Evolutionary conservation across 2,329 filamentous ascomycete species (phyloP).

Genomic region (Cryphonectria nitschkei): DNA sequence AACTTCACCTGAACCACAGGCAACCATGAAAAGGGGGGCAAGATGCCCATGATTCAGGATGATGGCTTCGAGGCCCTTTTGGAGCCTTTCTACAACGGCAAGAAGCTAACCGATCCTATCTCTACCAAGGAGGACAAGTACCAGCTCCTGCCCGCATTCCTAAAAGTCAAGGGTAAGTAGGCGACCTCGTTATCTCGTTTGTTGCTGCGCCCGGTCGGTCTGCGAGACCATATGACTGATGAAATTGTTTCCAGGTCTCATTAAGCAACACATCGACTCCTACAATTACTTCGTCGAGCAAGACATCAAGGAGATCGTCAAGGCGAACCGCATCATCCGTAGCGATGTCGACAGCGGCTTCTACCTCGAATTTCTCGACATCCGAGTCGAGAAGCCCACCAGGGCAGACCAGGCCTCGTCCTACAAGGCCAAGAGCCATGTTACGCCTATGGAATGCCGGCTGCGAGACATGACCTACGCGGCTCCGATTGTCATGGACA

Average conservation of each 20-base stretch:
- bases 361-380: conserved; percentile 91
- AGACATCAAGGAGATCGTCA: conserved; percentile 95
- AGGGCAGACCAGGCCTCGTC: conserved; percentile 61
- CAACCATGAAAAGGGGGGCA: conserved; percentile 31
- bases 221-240: conserved; percentile 1
- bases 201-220: background rate
- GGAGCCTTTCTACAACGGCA: conserved; percentile 70
- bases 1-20: background rate
- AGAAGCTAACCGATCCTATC: conserved; percentile 67
- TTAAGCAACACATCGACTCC: conserved; percentile 98
- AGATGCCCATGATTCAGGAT: conserved; percentile 56
- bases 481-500: conserved; percentile 90
- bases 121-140: conserved; percentile 83
- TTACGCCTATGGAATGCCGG: conserved; percentile 95
- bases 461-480: conserved; percentile 98
- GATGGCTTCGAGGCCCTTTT: conserved; percentile 69
- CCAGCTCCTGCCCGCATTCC: conserved; percentile 94
- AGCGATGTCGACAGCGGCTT: conserved; percentile 94
- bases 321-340: conserved; percentile 83
- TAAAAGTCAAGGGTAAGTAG: conserved; percentile 83
- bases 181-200: background rate
- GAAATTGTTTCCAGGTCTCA: conserved; percentile 58
- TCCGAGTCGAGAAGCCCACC: conserved; percentile 81
- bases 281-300: conserved; percentile 99
- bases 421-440: conserved; percentile 69